Percentiles rank a stretch among this genome's conserved stretches.
Conservation (phyloP, 345 rosid species). For the Gossypium stocksii region DNA sequence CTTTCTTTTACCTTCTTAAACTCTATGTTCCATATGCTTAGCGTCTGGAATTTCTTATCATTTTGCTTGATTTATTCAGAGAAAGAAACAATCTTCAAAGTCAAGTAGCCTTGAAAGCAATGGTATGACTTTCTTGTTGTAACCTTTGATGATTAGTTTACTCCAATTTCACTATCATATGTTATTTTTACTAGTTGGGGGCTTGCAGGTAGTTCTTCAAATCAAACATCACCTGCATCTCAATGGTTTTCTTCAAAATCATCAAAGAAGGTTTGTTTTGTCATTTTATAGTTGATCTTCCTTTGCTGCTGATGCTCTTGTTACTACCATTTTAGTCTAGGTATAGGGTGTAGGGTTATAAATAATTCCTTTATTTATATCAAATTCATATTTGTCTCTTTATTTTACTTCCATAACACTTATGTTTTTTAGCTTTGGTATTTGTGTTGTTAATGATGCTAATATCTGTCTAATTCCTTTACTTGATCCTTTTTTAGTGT, state of each 20-base stretch:
- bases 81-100: slow-evolving; percentile 54
- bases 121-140: slow-evolving; percentile 42
- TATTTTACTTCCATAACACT: not conserved
- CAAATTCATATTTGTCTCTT: slow-evolving; percentile 5
- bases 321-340: not conserved
- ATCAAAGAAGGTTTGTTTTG: slow-evolving; percentile 57
- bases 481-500: not conserved
- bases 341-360: not conserved
- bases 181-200: slow-evolving; percentile 10
- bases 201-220: slow-evolving; percentile 49
- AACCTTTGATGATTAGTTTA: not conserved
- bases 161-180: not conserved
- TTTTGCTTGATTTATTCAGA: slow-evolving; percentile 6
- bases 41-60: not conserved
- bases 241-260: slow-evolving; percentile 85
- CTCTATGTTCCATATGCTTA: not conserved
- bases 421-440: not conserved
- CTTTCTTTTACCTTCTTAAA: slow-evolving; percentile 20
- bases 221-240: slow-evolving; percentile 46
- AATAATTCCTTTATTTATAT: not conserved
- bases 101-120: slow-evolving; percentile 40
- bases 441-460: not conserved
- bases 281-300: not conserved
- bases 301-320: not conserved
- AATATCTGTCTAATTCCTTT: not conserved